Evolutionary conservation across 768 basidiomycete species (phyloP), one percentile per base, ranked within the genome.

Genomic region (Tricholoma flavovirens): DNA sequence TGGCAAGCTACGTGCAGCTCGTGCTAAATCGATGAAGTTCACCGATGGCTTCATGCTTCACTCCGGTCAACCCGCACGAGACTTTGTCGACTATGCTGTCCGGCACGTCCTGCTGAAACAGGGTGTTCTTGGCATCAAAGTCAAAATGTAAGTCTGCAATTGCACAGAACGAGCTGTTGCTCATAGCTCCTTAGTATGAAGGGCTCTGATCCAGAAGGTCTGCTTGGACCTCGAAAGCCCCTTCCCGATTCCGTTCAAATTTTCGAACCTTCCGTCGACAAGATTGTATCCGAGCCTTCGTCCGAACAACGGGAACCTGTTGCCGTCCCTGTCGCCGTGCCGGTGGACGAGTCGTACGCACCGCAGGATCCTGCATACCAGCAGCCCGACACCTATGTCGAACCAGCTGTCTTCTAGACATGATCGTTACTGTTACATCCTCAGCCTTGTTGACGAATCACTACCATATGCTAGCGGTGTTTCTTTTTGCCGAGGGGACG

Each of bases 1-100:
- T 61, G 97, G 97, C 71, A 99, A 99, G 77, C 93, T 99, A 70
- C 93, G 97, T 71, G 97, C 96, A 62, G 97, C 97, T 62, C 94
- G 96, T 83, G 97, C 97, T 68, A 99, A 99, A 78, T 91, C 93
- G 17, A 99, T 99, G 97, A 99, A 99, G 77, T 98, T 99, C 80
- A 98, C 95, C 70, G 97, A 99, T 68, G 97, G 97, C 54, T 98
- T 98, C 88, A 93, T 93, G 91, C 91, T 93, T 68, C 91, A 93
- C 82, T 97, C 96, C 60, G 95, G 95, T 84, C 97, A 99, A 78
- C 97, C 97, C 64, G 88, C 86, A 49, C 80, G 86, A 54, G 97
- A 99, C 72, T 99, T 95, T 67, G 94, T 99, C 60, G 96, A 98
- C 78, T 83, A 92, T 65, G 97, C 97, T 58, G 95, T 98, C 66